phyloP scores from a whole-genome alignment of 2,329 filamentous ascomycete genomes.

The Penicillium hordei region DNA sequence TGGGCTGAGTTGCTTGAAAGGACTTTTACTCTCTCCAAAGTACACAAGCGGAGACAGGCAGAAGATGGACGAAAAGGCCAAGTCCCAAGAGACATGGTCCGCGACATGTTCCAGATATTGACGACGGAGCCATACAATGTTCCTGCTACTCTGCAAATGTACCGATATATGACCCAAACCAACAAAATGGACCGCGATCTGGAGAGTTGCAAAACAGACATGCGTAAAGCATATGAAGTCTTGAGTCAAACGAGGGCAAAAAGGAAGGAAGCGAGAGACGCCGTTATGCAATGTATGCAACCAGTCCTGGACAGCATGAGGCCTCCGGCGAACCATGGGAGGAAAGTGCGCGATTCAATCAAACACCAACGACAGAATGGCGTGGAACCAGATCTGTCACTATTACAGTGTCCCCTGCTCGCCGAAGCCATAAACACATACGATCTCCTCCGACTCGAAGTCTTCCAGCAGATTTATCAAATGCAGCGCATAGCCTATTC shows the following conservation, averaged over 20 bases:
- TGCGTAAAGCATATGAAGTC: constrained; percentile 33
- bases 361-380: neutral
- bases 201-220: constrained; percentile 27
- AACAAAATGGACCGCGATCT: constrained; percentile 23
- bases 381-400: constrained; percentile 1
- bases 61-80: constrained; percentile 23
- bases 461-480: constrained; percentile 32
- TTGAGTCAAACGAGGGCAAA: constrained; percentile 30
- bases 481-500: constrained; percentile 15
- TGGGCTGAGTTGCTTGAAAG: constrained; percentile 70
- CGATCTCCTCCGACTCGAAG: constrained; percentile 32
- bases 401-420: constrained; percentile 27
- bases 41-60: constrained; percentile 11
- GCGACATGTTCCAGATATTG: constrained; percentile 61
- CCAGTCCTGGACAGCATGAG: constrained; percentile 4
- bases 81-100: constrained; percentile 48
- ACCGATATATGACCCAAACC: constrained; percentile 38
- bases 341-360: neutral
- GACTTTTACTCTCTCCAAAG: constrained; percentile 59
- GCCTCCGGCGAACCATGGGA: neutral
- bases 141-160: constrained; percentile 58
- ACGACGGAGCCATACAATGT: constrained; percentile 57
- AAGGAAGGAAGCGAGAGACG: constrained; percentile 26
- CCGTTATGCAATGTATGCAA: constrained; percentile 28
- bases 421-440: constrained; percentile 35